Evolutionary conservation across 2,329 filamentous ascomycete genomes (phyloP), one percentile per base, ranked within the genome.

Genomic region (Emmonsia crescens): DNA sequence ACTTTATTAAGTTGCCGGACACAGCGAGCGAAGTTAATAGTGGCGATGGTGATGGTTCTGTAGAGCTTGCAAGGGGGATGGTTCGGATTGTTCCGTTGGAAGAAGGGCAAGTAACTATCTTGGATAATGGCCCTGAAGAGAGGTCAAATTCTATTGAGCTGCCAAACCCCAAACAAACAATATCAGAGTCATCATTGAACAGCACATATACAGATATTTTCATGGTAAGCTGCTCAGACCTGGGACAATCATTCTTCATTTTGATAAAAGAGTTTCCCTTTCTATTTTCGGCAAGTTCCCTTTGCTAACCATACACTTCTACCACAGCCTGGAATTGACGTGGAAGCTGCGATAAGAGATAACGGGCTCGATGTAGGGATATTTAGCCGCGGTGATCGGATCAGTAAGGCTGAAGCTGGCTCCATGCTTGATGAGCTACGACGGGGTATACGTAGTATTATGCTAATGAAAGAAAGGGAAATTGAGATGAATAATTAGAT

Each of bases 1-100:
- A 96, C 71, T 94, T 96, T 66, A 73, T 96, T 21, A 84, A 79
- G 59, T 72, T 85, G 5, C 82, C 82, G 1, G 76, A 75, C 48
- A 64, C 66, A 1, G 66, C 68, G 3, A 55, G 36, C 38, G 33
- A 36, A 49, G 31, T 36, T 16, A 12, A 29, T 46, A 33, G 49
- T 10, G 31, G 40, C 60, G 9, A 27, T 21, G 56, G 57, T 40
- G 21, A 48, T 27, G 14, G 29, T 24, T 29, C 16, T 59, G 12
- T 33, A 16, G 38, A 9, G 10, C 19, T 29, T 46, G 19, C 56
- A 57, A 8, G 62, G 40, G 3, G 60, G 33, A 27, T 56, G 14
- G 21, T 59, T 54, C 42, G 29, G 29, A 51, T 65, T 40, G 38
- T 38, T 27, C 52, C 58, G 9, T 24, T 58, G 16, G 57, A 62